These are phyloP conservation scores for Tulasnella sp. DNA, from an alignment of 768 basidiomycete species.

Conservation along the genomic window DNA sequence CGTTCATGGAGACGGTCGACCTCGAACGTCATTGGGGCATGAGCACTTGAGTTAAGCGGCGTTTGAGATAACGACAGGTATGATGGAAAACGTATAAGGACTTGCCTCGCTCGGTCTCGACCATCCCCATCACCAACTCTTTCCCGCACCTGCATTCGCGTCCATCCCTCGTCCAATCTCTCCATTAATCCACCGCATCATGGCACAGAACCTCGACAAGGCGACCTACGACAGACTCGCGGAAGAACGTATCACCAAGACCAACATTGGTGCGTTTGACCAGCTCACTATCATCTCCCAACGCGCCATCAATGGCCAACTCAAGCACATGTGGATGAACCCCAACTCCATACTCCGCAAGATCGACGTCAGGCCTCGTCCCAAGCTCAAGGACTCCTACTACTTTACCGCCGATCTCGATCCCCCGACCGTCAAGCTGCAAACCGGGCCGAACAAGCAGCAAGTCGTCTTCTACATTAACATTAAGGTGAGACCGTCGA, in stretches of 20 bases:
- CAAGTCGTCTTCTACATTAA: constrained; percentile 7
- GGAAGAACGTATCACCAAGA: background rate
- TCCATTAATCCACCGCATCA: background rate
- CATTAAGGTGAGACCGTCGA: background rate
- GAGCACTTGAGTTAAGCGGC: background rate
- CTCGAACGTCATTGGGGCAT: background rate
- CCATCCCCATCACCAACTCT: background rate
- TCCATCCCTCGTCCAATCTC: background rate
- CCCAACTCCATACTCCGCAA: background rate
- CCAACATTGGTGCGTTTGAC: constrained; percentile 3
- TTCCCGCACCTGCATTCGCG: background rate
- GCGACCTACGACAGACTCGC: constrained; percentile 13
- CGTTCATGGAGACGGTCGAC: background rate
- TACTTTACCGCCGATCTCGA: background rate
- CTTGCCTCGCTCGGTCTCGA: background rate
- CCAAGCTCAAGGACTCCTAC: background rate
- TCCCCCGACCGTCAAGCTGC: constrained; percentile 8
- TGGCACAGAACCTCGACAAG: background rate
- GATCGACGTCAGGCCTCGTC: background rate
- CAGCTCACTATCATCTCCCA: constrained; percentile 12
- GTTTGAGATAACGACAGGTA: background rate
- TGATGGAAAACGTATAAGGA: background rate
- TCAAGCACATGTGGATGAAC: background rate
- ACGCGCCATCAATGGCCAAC: constrained; percentile 4
- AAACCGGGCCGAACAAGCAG: background rate